Evolutionary conservation across 495 filamentous ascomycete species (phyloP).

Genomic region (Penicillium robsamsonii): DNA sequence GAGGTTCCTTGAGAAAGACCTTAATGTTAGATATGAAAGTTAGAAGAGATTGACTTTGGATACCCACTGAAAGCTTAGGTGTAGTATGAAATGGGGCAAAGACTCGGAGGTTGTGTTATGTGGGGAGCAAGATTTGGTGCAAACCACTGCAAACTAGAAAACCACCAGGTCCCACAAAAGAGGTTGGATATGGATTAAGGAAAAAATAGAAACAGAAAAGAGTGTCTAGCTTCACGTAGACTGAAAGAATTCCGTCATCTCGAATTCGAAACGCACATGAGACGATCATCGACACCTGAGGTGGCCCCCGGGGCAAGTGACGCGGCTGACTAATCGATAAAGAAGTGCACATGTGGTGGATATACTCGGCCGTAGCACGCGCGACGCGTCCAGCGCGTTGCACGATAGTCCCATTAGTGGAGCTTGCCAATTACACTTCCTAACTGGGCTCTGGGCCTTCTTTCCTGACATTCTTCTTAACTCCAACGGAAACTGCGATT

Average conservation of each 20-base stretch:
- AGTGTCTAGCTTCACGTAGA: not conserved
- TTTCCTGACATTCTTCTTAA: conserved; percentile 11
- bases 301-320: not conserved
- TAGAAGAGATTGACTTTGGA: conserved; percentile 1
- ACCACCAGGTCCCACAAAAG: conserved; percentile 8
- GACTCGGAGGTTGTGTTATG: conserved; percentile 11
- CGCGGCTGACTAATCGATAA: conserved; percentile 6
- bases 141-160: conserved; percentile 40
- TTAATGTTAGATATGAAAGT: conserved; percentile 47
- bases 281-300: conserved; percentile 12
- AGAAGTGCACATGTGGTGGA: conserved; percentile 5
- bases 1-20: conserved; percentile 33
- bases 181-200: not conserved
- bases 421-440: conserved; percentile 12
- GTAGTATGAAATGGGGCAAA: conserved; percentile 10
- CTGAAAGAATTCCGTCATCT: conserved; percentile 7
- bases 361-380: conserved; percentile 3
- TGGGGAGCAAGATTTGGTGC: conserved; percentile 27
- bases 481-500: not conserved
- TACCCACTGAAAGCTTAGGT: conserved; percentile 20
- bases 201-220: not conserved
- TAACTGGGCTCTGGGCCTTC: conserved; percentile 8
- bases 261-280: not conserved
- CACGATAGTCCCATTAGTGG: conserved; percentile 1
- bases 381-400: conserved; percentile 17